Percentiles rank a stretch among this genome's conserved stretches.
Evolutionary conservation across 352 stramenopile species (phyloP).

Genomic region (Phytophthora boehmeriae): DNA sequence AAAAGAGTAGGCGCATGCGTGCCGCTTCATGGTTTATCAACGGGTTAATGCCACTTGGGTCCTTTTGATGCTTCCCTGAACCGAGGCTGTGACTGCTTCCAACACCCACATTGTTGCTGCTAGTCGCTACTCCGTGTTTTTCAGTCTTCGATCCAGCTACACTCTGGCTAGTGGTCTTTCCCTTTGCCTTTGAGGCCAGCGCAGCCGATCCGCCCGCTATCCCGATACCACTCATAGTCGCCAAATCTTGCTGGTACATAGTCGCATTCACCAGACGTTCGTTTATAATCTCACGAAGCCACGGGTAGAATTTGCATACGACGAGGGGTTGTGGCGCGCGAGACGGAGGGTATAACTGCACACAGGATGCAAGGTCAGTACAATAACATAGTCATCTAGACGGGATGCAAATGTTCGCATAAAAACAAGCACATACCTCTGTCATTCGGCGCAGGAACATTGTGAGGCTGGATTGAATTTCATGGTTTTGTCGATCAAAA

Average conservation of each 20-base stretch:
- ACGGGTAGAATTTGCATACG: conserved; percentile 89
- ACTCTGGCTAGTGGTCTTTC: conserved; percentile 39
- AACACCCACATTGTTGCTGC: conserved; percentile 7
- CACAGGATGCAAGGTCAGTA: conserved; percentile 6
- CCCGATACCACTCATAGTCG: conserved; percentile 1
- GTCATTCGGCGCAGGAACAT: conserved; percentile 76
- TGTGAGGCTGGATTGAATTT: conserved; percentile 76
- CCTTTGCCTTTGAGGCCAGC: conserved; percentile 42
- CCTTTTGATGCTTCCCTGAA: conserved; percentile 49
- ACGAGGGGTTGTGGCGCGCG: conserved; percentile 72
- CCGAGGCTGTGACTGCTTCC: conserved; percentile 12
- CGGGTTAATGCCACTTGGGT: conserved; percentile 38
- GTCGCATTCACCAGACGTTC: conserved; percentile 76
- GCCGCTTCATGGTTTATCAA: conserved; percentile 66
- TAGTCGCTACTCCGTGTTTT: conserved; percentile 24
- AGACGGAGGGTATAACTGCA: conserved; percentile 80
- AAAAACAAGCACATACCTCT: conserved; percentile 48
- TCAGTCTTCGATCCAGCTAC: conserved; percentile 28
- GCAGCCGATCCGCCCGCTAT: conserved; percentile 14
- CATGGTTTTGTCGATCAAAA: conserved; percentile 83
- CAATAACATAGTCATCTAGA: neutral
- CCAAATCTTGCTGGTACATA: conserved; percentile 63
- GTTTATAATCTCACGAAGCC: conserved; percentile 87
- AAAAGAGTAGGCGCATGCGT: conserved; percentile 58
- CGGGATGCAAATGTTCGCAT: neutral